Conservation (phyloP, 805 yeast genomes). For the Saccharomyces jurei region DNA sequence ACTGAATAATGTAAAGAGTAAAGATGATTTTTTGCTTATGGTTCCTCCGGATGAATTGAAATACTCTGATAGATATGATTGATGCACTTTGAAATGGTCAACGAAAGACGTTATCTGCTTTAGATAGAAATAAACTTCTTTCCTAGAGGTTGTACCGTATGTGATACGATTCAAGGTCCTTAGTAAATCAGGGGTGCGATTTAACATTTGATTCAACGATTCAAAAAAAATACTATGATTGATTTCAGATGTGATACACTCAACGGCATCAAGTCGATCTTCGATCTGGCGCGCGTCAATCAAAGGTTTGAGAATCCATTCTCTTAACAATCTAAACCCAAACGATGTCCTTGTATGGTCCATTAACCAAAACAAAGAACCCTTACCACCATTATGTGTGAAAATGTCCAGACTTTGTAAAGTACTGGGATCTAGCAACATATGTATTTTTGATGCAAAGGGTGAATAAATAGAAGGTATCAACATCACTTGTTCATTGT, state of each 20-base stretch:
- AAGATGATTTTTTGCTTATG: slow-evolving; percentile 19
- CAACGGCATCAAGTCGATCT: slow-evolving; percentile 56
- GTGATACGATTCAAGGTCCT: slow-evolving; percentile 49
- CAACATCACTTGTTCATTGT: slow-evolving; percentile 47
- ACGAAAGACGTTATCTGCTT: slow-evolving; percentile 36
- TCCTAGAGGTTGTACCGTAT: slow-evolving; percentile 50
- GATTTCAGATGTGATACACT: slow-evolving; percentile 34
- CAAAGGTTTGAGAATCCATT: slow-evolving; percentile 75
- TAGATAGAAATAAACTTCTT: slow-evolving; percentile 51
- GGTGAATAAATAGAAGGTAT: slow-evolving; percentile 42
- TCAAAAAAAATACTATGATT: slow-evolving; percentile 34
- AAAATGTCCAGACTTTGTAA: slow-evolving; percentile 70
- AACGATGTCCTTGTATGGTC: slow-evolving; percentile 74
- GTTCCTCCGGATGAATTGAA: slow-evolving; percentile 14
- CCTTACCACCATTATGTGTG: slow-evolving; percentile 48
- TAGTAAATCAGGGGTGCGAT: slow-evolving; percentile 48
- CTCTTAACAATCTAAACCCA: slow-evolving; percentile 58
- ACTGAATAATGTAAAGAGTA: slow-evolving; percentile 34
- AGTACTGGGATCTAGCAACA: slow-evolving; percentile 58
- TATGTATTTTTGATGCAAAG: slow-evolving; percentile 37
- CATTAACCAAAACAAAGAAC: slow-evolving; percentile 71
- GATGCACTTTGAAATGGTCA: slow-evolving; percentile 26
- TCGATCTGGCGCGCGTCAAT: slow-evolving; percentile 44
- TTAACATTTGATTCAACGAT: slow-evolving; percentile 29
- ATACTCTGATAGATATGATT: slow-evolving; percentile 24